A percentile compares a stretch with the other conserved stretches of the same genome.
These are phyloP conservation scores for Dionaea muscipula DNA, from an alignment of 179 eudicot genomes.

Conservation along the genomic window DNA sequence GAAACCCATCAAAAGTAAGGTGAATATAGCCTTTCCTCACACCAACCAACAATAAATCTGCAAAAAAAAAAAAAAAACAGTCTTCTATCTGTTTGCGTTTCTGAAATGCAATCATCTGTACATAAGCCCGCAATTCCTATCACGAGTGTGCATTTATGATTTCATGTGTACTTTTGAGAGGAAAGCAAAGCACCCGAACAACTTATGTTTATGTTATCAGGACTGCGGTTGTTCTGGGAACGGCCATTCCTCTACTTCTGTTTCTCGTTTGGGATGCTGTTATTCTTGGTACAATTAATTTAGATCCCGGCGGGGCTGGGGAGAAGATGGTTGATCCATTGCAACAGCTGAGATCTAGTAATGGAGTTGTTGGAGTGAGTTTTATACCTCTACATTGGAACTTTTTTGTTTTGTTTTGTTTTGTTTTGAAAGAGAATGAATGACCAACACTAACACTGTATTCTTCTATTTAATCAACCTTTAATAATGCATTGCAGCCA, in stretches of 20 bases:
- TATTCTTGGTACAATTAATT: constrained; percentile 62
- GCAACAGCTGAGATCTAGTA: constrained; percentile 54
- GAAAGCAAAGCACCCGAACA: background rate
- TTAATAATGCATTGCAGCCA: too few relatives aligned
- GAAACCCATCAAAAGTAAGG: constrained; percentile 82
- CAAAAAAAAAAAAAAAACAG: too few relatives aligned
- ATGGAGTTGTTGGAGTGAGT: constrained; percentile 56
- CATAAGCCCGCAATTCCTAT: too few relatives aligned
- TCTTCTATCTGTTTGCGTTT: too few relatives aligned
- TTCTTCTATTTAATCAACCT: too few relatives aligned
- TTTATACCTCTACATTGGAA: background rate
- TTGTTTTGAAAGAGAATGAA: background rate
- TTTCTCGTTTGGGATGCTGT: constrained; percentile 94
- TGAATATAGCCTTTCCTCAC: too few relatives aligned
- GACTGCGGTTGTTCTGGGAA: constrained; percentile 69
- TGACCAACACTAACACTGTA: background rate
- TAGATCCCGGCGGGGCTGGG: constrained; percentile 29
- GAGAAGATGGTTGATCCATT: constrained; percentile 55
- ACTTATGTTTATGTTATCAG: constrained; percentile 26
- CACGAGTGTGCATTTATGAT: too few relatives aligned
- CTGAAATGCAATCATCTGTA: too few relatives aligned
- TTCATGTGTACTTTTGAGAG: too few relatives aligned
- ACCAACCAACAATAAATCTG: too few relatives aligned
- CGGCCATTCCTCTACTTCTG: constrained; percentile 65
- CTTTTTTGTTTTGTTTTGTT: background rate